These are phyloP conservation scores for Nigrospora oryzae DNA, from an alignment of 2,329 filamentous ascomycete species.

Conservation along the genomic window DNA sequence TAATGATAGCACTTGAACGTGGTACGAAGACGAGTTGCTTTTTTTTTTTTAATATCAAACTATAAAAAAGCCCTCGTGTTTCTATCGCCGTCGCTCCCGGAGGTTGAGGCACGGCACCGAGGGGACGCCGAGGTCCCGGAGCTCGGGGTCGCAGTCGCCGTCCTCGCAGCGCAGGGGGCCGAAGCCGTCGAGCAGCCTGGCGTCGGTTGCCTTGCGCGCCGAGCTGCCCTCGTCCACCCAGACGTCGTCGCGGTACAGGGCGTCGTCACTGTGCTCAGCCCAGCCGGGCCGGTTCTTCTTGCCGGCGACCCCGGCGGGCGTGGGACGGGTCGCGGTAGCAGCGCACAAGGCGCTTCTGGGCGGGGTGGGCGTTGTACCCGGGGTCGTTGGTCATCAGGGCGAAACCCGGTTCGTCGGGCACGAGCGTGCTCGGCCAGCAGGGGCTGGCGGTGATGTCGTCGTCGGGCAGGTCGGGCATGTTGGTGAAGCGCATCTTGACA, in stretches of 20 bases:
- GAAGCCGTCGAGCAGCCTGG: background rate
- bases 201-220: background rate
- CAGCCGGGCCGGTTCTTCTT: no score
- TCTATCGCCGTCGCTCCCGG: no score
- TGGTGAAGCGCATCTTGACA: background rate
- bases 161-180: background rate
- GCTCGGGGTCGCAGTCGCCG: background rate
- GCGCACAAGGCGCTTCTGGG: no score
- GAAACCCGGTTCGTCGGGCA: background rate
- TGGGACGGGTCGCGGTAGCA: background rate
- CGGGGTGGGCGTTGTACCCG: background rate
- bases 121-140: background rate
- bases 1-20: no score
- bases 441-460: conserved; percentile 1
- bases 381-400: conserved; percentile 1
- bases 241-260: no score
- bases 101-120: background rate
- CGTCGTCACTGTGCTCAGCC: no score
- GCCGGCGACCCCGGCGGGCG: no score
- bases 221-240: no score
- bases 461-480: background rate
- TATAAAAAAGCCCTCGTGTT: no score
- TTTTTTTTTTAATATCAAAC: no score
- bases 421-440: background rate
- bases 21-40: no score